Percentiles rank a stretch among this genome's conserved stretches.
These are phyloP conservation scores for Ampelocalamus luodianensis DNA, from an alignment of 176 grass and related monocot genomes.

Conservation along the genomic window DNA sequence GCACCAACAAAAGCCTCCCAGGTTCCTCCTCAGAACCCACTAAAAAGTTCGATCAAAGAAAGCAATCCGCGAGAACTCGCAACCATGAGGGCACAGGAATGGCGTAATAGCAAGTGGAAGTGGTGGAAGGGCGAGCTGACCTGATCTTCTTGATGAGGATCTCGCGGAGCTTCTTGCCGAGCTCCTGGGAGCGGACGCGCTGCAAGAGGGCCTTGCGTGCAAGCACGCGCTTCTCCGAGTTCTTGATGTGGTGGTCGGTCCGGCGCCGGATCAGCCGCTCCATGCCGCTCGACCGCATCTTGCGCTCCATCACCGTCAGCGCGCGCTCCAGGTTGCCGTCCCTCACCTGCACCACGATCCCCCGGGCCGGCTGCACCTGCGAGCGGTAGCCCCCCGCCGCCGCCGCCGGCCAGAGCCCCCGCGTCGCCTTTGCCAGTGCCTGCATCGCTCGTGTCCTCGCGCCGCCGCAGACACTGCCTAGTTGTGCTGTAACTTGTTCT, in stretches of 20 bases:
- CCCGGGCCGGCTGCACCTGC: slow-evolving; percentile 52
- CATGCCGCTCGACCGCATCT: slow-evolving; percentile 83
- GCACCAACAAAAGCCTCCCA: not conserved
- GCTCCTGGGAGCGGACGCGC: slow-evolving; percentile 79
- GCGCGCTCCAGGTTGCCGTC: slow-evolving; percentile 91
- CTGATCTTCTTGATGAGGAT: slow-evolving; percentile 96
- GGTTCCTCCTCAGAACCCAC: not conserved
- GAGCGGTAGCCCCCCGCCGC: not conserved
- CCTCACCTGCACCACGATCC: slow-evolving; percentile 78
- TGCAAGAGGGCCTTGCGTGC: slow-evolving; percentile 84
- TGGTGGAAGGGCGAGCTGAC: slow-evolving; percentile 33
- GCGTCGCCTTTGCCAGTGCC: slow-evolving; percentile 20
- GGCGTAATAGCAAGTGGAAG: not conserved
- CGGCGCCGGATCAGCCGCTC: slow-evolving; percentile 74
- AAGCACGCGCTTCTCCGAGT: slow-evolving; percentile 94
- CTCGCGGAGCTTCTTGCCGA: slow-evolving; percentile 78
- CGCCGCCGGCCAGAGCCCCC: slow-evolving; percentile 18
- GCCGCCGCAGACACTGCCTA: slow-evolving; percentile 18
- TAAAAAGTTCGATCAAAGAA: not conserved
- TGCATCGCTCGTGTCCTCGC: slow-evolving; percentile 46
- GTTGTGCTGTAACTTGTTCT: too few relatives aligned
- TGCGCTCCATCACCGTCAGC: slow-evolving; percentile 70
- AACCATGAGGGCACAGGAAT: slow-evolving; percentile 8
- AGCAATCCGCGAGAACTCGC: not conserved
- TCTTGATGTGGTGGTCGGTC: slow-evolving; percentile 76